These are phyloP conservation scores for Jaltomata sinuosa DNA, from an alignment of 257 asterid species.

Conservation along the genomic window DNA sequence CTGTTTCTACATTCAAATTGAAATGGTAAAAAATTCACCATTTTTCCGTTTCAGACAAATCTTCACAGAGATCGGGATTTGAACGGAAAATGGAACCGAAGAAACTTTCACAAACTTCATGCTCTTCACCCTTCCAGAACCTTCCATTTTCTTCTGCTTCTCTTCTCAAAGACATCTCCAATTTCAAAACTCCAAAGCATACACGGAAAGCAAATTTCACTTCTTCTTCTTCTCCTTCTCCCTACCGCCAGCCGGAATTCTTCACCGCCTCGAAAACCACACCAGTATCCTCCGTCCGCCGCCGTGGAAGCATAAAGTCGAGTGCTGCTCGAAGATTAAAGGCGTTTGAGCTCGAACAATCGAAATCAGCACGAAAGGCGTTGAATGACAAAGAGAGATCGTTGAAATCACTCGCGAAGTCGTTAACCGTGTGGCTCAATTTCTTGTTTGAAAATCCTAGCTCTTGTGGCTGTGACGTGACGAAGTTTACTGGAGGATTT, in stretches of 20 bases:
- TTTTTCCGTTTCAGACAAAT: neutral
- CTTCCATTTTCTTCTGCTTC: slow-evolving; percentile 31
- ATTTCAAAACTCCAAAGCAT: slow-evolving; percentile 58
- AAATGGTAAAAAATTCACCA: neutral
- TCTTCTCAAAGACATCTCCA: slow-evolving; percentile 57
- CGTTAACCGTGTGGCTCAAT: slow-evolving; percentile 88
- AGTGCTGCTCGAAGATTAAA: slow-evolving; percentile 59
- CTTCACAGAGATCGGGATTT: neutral
- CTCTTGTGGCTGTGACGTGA: slow-evolving; percentile 72
- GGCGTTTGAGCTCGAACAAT: slow-evolving; percentile 77
- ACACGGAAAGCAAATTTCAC: slow-evolving; percentile 17
- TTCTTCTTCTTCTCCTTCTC: slow-evolving; percentile 17
- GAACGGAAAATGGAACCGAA: neutral
- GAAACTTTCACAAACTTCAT: neutral
- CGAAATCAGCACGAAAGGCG: slow-evolving; percentile 70
- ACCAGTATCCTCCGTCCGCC: slow-evolving; percentile 37
- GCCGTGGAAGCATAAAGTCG: slow-evolving; percentile 22
- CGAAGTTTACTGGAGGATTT: slow-evolving; percentile 44
- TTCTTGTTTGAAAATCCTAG: slow-evolving; percentile 71
- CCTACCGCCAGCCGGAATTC: slow-evolving; percentile 29
- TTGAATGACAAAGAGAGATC: slow-evolving; percentile 62
- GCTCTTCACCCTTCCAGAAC: slow-evolving; percentile 35
- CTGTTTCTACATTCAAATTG: neutral
- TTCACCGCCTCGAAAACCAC: slow-evolving; percentile 57
- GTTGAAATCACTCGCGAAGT: slow-evolving; percentile 54